phyloP scores from a whole-genome alignment of 345 rosid genomes.

The Boechera divaricarpa region DNA sequence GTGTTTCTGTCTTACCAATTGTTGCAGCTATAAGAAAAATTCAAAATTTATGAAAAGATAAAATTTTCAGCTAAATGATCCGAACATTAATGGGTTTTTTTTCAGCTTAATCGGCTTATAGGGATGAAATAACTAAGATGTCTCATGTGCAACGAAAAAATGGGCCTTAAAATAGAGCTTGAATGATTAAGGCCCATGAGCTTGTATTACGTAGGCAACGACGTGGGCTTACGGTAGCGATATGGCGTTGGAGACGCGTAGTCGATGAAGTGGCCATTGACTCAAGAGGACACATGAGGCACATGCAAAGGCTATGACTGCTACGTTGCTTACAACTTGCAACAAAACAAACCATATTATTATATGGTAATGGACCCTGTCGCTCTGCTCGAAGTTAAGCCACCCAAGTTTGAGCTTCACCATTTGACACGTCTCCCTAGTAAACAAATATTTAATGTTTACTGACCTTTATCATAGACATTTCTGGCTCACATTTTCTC shows the following conservation, averaged over 20 bases:
- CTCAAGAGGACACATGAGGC: slow-evolving; percentile 26
- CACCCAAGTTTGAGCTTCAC: slow-evolving; percentile 40
- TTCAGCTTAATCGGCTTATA: not conserved
- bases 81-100: not conserved
- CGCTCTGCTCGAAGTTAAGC: slow-evolving; percentile 32
- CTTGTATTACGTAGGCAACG: not conserved
- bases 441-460: not conserved
- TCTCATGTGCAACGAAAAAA: not conserved
- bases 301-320: slow-evolving; percentile 42
- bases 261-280: slow-evolving; percentile 25
- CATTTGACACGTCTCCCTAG: slow-evolving; percentile 37
- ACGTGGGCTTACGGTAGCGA: slow-evolving; percentile 17
- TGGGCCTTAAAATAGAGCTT: not conserved
- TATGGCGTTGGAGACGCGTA: slow-evolving; percentile 30
- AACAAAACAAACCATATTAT: not conserved
- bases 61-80: not conserved
- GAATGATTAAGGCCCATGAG: not conserved
- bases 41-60: not conserved
- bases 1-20: not conserved
- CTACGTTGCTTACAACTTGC: slow-evolving; percentile 10
- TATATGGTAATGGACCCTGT: slow-evolving; percentile 5
- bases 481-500: not conserved
- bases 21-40: not conserved
- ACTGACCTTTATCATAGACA: slow-evolving; percentile 1
- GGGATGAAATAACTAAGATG: too few species aligned